Evolutionary conservation across 225 moss, liverwort and hornwort species (phyloP).

Genomic region (Physcomitrium patens): DNA sequence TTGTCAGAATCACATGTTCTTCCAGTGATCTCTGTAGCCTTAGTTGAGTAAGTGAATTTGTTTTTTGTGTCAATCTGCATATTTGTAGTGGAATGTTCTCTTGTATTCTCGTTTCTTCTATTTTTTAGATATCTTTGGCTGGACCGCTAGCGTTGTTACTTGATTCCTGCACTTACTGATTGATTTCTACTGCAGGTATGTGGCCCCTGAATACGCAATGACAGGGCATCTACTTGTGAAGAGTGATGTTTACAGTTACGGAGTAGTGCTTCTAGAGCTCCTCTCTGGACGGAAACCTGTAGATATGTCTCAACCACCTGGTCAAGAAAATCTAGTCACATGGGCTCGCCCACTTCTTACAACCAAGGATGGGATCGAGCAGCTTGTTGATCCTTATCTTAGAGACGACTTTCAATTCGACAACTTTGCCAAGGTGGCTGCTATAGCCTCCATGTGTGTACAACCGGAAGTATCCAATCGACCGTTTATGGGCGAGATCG

Average conservation of each 20-base stretch:
- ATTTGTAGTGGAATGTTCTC: not conserved
- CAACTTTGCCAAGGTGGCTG: conserved; percentile 65
- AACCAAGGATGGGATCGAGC: conserved; percentile 53
- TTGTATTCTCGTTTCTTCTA: not conserved
- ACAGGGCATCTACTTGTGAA: conserved; percentile 87
- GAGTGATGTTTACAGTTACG: conserved; percentile 93
- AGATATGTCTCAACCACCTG: conserved; percentile 76
- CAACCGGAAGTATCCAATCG: conserved; percentile 85
- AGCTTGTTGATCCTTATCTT: conserved; percentile 65
- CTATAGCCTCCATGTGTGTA: conserved; percentile 81
- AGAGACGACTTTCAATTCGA: conserved; percentile 52
- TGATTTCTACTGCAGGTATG: conserved; percentile 45
- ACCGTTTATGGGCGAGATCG: conserved; percentile 92
- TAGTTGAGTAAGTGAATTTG: not conserved
- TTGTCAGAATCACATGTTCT: not conserved
- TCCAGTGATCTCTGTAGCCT: conserved; percentile 1
- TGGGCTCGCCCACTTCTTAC: conserved; percentile 89
- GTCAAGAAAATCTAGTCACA: conserved; percentile 82
- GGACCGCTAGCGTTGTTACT: not conserved
- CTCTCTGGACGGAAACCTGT: conserved; percentile 83
- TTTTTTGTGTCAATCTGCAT: conserved; percentile 2
- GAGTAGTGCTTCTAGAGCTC: conserved; percentile 84
- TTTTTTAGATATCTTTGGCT: not conserved
- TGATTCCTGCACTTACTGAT: conserved; percentile 2
- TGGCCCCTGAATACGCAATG: conserved; percentile 94